Evolutionary conservation across 2,329 filamentous ascomycete genomes (phyloP).

Genomic region (Phyllosticta citribraziliensis): DNA sequence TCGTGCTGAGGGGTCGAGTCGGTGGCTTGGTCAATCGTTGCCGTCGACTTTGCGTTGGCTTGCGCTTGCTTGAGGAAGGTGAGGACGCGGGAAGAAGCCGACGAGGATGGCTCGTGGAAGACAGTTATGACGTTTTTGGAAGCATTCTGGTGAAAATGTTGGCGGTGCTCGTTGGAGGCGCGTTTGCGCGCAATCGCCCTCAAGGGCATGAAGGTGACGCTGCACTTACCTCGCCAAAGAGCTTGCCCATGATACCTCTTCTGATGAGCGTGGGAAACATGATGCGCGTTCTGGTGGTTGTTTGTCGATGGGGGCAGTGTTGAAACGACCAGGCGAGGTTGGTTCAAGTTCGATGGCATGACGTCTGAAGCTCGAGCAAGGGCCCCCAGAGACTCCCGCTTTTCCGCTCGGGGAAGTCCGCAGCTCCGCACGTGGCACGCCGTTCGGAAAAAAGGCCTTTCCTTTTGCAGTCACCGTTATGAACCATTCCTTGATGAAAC

Average conservation of each 20-base stretch:
- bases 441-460: too few relatives aligned
- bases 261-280: slow-evolving; percentile 8
- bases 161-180: background rate
- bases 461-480: too few relatives aligned
- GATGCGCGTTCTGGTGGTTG: background rate
- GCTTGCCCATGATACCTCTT: slow-evolving; percentile 1
- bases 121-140: slow-evolving; percentile 78
- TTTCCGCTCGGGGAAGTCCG: background rate
- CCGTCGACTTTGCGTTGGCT: slow-evolving; percentile 54
- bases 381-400: background rate
- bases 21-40: slow-evolving; percentile 66
- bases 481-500: too few relatives aligned
- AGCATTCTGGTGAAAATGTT: slow-evolving; percentile 26
- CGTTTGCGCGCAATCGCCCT: background rate
- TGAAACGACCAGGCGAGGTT: background rate
- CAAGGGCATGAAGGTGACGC: background rate
- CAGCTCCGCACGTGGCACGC: background rate
- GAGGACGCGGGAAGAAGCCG: slow-evolving; percentile 62
- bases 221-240: slow-evolving; percentile 11
- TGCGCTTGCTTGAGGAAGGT: slow-evolving; percentile 73
- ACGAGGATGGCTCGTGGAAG: slow-evolving; percentile 75
- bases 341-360: slow-evolving; percentile 6
- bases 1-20: slow-evolving; percentile 53
- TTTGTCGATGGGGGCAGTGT: background rate
- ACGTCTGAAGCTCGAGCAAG: slow-evolving; percentile 9